Base-by-base conservation (phyloP, 805 yeast species). In the Yamadazyma akitaensis region DNA sequence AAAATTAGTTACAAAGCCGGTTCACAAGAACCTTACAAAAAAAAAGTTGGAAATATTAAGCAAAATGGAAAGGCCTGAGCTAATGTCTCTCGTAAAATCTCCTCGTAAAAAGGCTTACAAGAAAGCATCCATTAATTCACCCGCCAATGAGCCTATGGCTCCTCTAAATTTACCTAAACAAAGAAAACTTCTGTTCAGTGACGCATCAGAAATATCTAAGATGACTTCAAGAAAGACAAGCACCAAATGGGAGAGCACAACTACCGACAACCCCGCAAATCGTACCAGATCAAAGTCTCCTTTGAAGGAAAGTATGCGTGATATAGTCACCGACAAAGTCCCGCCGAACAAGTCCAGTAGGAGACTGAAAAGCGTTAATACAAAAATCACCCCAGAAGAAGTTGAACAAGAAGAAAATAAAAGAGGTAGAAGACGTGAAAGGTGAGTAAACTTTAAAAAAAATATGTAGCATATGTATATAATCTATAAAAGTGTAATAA, bases 281-380 rank as follows among this genome's bases (percentile, higher is more conserved):
- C 46, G 72, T 35, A 67, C 72, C 1, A 50, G 72, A 39, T 65
- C 70, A 9, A 64, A 63, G 51, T 66, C 71, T 2, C 72, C 72
- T 4, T 42, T 66, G 45, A 67, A 65, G 46, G 53, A 58, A 47
- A 54, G 59, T 34, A 43, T 58, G 40, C 40, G 48, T 30, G 60
- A 61, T 40, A 44, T 64, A 3, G 24, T 58, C 16, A 53, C 47
- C 9, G 49, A 46, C 8, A 52, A 51, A 13, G 46, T 37, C 2
- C 46, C 54, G 2, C 40, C 46, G n/a, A 49, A 52, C 6, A 43
- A 45, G 24, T 25, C 48, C n/a, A 17, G 40, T 13, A 46, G 42
- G 19, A 40, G 53, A 18, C 51, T 49, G 18, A 38, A 44, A n/a
- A 46, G 47, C 41, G 38, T 37, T 32, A 21, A 50, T 9, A 45